phyloP scores from a whole-genome alignment of 108 stramenopile genomes.

The Stephanodiscus minutulus region DNA sequence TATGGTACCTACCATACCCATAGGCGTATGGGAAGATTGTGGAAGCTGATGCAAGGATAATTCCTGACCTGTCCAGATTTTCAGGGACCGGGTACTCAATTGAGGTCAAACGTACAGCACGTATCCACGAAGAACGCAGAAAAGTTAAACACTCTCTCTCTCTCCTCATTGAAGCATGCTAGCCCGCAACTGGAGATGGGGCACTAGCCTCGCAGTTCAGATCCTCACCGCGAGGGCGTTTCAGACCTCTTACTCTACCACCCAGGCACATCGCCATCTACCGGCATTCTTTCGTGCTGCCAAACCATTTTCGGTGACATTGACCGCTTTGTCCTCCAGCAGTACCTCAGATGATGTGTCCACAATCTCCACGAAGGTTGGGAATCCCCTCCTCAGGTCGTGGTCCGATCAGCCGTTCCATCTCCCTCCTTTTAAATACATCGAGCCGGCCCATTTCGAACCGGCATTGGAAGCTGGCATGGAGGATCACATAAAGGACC shows the following conservation, averaged over 20 bases:
- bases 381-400: conserved; percentile 55
- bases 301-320: no score
- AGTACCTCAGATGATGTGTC: no score
- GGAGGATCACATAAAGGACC: conserved; percentile 57
- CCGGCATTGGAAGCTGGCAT: conserved; percentile 62
- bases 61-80: no score
- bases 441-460: conserved; percentile 50
- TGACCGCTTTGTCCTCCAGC: no score
- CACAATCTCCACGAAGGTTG: background rate
- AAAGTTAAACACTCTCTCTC: no score
- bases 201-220: conserved; percentile 4
- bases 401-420: conserved; percentile 66
- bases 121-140: no score
- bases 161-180: no score
- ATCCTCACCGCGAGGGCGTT: conserved; percentile 15
- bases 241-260: conserved; percentile 2
- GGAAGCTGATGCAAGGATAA: no score
- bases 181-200: background rate
- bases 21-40: no score
- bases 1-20: no score
- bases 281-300: background rate
- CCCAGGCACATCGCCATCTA: background rate
- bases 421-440: conserved; percentile 59
- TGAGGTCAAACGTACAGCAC: no score
- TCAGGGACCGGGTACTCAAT: no score